Evolutionary conservation across 495 filamentous ascomycete genomes (phyloP), one percentile per base, ranked within the genome.

Genomic region (Entonaema liquescens): DNA sequence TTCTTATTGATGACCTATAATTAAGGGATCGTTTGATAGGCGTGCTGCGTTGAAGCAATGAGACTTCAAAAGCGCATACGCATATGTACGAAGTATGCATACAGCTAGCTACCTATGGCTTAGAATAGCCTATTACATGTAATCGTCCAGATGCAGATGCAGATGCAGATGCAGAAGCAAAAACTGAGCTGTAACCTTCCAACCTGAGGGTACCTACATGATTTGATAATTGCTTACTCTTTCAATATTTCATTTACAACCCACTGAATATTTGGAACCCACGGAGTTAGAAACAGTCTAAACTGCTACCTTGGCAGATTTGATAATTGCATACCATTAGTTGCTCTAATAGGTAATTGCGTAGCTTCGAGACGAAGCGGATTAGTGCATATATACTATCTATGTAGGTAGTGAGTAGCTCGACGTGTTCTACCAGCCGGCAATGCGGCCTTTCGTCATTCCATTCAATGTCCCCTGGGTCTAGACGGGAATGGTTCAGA

Each of bases 361-460:
- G 35, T 66, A 52, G 23, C 19, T 59, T 68, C 6, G 12, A 59
- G 17, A 21, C 25, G 17, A 33, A 70, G 60, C 55, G 26, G 56
- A 50, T 59, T 65, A 60, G 56, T 40, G 29, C 23, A 55, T 33
- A 9, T 33, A 7, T 33, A 7, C 6, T 33, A 33, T 7, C 31
- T n/a, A n/a, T n/a, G n/a, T n/a, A 33, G 6, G 31, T 33, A 33
- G 5, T 9, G 31, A 33, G n/a, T 42, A 60, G 23, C 36, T 67
- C 58, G 44, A 71, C 53, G 42, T 67, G 59, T 67, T 25, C 50
- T 44, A 33, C n/a, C n/a, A 44, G 28, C 33, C 35, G 68, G 49
- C 29, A 61, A 62, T 66, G 50, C 59, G 57, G 31, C 59, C 54
- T 72, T 68, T 72, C 69, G 69, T 72, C 69, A 64, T 67, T 60